Percentiles rank a stretch among this genome's conserved stretches.
Conservation (phyloP, 1,284 basidiomycete genomes). For the Pyrrhoderma noxium region DNA sequence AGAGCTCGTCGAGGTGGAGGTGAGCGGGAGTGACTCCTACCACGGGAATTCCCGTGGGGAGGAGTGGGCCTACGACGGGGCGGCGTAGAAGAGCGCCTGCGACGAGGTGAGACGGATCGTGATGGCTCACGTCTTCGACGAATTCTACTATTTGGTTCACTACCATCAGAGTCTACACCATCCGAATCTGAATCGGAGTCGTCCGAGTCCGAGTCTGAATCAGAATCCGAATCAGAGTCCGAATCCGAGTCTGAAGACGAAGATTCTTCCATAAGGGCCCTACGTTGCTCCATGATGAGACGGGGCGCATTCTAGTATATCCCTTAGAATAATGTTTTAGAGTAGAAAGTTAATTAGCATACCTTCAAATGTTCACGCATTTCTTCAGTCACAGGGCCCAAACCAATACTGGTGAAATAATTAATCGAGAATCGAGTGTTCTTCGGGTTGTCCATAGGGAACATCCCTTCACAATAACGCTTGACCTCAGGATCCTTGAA, state of each 20-base stretch:
- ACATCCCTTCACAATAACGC: slow-evolving; percentile 74
- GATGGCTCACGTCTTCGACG: slow-evolving; percentile 8
- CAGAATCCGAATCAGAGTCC: slow-evolving; percentile 25
- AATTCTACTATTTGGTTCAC: slow-evolving; percentile 2
- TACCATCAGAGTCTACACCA: slow-evolving; percentile 18
- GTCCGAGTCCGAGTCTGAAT: slow-evolving; percentile 24
- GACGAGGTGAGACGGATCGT: slow-evolving; percentile 8
- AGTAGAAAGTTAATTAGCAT: slow-evolving; percentile 24
- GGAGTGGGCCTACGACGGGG: slow-evolving; percentile 22
- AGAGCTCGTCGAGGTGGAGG: slow-evolving; percentile 18
- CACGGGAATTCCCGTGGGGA: slow-evolving; percentile 20
- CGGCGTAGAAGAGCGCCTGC: slow-evolving; percentile 5
- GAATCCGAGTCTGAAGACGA: slow-evolving; percentile 49
- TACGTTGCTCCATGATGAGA: slow-evolving; percentile 87
- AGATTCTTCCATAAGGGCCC: slow-evolving; percentile 71
- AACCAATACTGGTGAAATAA: slow-evolving; percentile 91
- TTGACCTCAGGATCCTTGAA: slow-evolving; percentile 84
- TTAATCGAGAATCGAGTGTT: slow-evolving; percentile 98
- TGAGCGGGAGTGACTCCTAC: slow-evolving; percentile 10
- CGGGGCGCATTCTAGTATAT: slow-evolving; percentile 74
- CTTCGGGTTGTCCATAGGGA: slow-evolving; percentile 94
- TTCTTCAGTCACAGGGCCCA: slow-evolving; percentile 88
- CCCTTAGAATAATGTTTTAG: background rate
- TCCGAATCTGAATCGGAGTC: slow-evolving; percentile 13
- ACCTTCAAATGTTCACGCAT: slow-evolving; percentile 96